Base-by-base conservation (phyloP, 306 rosid species). In the Begonia fuchsioides region DNA sequence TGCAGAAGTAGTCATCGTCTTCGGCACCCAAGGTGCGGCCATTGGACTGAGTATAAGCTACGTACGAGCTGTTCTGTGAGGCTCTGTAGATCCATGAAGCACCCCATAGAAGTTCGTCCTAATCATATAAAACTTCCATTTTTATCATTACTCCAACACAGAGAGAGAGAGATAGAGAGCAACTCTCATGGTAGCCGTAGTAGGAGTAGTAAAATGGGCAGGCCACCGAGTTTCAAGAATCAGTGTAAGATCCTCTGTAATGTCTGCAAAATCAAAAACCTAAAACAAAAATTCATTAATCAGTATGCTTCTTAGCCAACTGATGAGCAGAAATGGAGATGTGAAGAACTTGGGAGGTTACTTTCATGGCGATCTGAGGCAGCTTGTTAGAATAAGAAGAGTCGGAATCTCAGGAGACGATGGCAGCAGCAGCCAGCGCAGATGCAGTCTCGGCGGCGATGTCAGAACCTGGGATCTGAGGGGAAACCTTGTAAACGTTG, bases 81-180 rank as follows among this genome's bases (percentile, higher is more conserved):
- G 96, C 96, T 63, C 57, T 74, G 32, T 83, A 77, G 43, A 88
- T 65, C 95, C 96, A 88, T 9, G 96, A 76, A 12, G 95, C 93
- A 44, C 86, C 93, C 95, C 96, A 88, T 9, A 88, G 79, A 69
- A 88, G 93, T 66, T 87, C 96, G 64, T 87, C 96, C 96, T 87
- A 53, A 51, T 53, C 10, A 19, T 19, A 19, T 2, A 19, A 19
- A 19, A 19, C 26, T 19, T 19, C 26, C 26, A 19, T 19, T 19
- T 19, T 19, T 19, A 19, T 4, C 26, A 2, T 4, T 19, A 19
- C 26, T 4, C 26, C 4, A 19, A 44, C 4, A 12, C 32, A 47
- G 52, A 13, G 49, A 18, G 17, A 49, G 47, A 48, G 35, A n/a
- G n/a, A n/a, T n/a, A n/a, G n/a, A n/a, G n/a, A n/a, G n/a, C n/a